Evolutionary conservation across 2,329 filamentous ascomycete species (phyloP).

Genomic region (Cercospora zeae-maydis): DNA sequence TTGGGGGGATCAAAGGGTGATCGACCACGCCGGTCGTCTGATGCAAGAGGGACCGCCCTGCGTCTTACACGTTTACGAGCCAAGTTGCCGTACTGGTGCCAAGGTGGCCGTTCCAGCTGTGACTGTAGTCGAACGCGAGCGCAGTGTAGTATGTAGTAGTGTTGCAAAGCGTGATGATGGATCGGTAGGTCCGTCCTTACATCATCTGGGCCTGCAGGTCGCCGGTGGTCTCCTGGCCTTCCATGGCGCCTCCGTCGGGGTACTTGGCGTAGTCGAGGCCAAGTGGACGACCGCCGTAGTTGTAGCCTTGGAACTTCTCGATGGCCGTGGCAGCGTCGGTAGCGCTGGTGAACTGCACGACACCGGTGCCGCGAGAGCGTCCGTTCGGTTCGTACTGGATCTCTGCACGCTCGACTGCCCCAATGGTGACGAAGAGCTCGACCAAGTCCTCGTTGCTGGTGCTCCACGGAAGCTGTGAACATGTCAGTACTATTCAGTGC

Average conservation of each 20-base stretch:
- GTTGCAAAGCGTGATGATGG: not conserved
- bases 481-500: slow-evolving; percentile 32
- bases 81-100: slow-evolving; percentile 2
- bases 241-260: slow-evolving; percentile 74
- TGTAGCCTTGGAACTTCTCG: slow-evolving; percentile 94
- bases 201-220: slow-evolving; percentile 99
- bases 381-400: slow-evolving; percentile 98
- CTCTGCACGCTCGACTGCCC: slow-evolving; percentile 96
- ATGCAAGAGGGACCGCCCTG: slow-evolving; percentile 1
- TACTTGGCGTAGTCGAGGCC: slow-evolving; percentile 94
- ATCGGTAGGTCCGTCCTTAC: slow-evolving; percentile 46
- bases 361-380: slow-evolving; percentile 88
- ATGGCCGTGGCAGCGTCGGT: slow-evolving; percentile 91
- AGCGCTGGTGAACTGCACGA: slow-evolving; percentile 84
- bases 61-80: slow-evolving; percentile 2
- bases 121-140: not conserved
- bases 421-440: slow-evolving; percentile 95
- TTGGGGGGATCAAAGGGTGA: not conserved
- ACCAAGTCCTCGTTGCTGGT: slow-evolving; percentile 97
- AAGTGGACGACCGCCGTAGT: slow-evolving; percentile 92
- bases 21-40: slow-evolving; percentile 9
- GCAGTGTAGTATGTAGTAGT: not conserved
- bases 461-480: slow-evolving; percentile 82
- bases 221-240: slow-evolving; percentile 65
- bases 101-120: not conserved